Conservation (phyloP, 257 asterid species). For the Thymus quinquecostatus region DNA sequence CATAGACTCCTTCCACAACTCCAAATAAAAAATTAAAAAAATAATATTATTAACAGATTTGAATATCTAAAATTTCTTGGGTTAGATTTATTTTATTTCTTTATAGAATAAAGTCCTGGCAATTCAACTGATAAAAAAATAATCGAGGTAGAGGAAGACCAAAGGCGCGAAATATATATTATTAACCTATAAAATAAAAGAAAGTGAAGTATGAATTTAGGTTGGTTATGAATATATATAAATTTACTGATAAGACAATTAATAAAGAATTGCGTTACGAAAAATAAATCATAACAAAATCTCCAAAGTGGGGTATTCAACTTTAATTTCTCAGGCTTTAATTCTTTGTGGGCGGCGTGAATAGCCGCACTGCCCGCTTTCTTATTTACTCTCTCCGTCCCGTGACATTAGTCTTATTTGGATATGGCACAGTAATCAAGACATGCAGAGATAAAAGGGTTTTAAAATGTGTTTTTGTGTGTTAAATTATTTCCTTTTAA, state of each 20-base stretch:
- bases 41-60: too few relatives aligned
- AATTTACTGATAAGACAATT: background rate
- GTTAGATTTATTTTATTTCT: background rate
- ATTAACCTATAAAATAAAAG: too few relatives aligned
- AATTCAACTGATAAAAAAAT: background rate
- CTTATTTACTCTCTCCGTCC: background rate
- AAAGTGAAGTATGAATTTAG: too few relatives aligned
- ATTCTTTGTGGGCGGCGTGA: constrained; percentile 1
- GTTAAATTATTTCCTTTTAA: too few relatives aligned
- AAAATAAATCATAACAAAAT: background rate
- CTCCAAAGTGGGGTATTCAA: constrained; percentile 5
- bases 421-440: background rate
- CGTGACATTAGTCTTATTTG: too few relatives aligned
- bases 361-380: background rate
- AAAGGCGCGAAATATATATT: background rate
- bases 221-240: background rate
- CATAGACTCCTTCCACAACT: too few relatives aligned
- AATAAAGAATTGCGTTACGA: background rate
- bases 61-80: background rate
- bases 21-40: too few relatives aligned
- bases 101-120: too few relatives aligned
- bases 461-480: too few relatives aligned
- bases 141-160: background rate
- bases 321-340: background rate
- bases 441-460: too few relatives aligned